Conservation (phyloP, 345 rosid genomes). For the rapeseed (Brassica napus) region DNA sequence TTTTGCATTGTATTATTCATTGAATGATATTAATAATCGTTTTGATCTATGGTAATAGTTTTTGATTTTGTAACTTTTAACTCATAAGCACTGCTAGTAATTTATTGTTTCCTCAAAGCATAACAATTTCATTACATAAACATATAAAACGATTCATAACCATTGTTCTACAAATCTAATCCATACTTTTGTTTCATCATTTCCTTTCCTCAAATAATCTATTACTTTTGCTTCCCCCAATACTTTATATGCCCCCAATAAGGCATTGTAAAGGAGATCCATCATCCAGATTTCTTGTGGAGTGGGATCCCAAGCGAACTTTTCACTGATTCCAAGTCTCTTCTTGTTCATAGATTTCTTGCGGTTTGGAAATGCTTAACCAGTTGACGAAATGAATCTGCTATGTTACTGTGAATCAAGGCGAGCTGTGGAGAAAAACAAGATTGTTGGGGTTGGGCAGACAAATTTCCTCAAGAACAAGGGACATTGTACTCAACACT, state of each 20-base stretch:
- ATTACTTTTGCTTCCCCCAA: neutral
- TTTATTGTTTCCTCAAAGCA: neutral
- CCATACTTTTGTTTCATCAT: neutral
- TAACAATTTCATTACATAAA: neutral
- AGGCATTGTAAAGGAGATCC: neutral
- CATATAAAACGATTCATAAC: neutral
- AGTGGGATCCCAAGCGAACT: neutral
- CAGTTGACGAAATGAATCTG: too few species aligned
- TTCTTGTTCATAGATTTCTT: neutral
- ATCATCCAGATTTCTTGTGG: neutral
- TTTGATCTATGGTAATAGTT: too few species aligned
- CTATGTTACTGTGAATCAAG: too few species aligned
- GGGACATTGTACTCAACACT: neutral
- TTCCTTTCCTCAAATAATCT: neutral
- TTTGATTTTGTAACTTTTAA: too few species aligned
- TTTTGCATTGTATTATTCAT: too few species aligned
- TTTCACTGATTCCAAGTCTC: neutral
- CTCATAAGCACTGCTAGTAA: too few species aligned
- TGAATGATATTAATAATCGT: too few species aligned
- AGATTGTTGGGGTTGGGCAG: too few species aligned
- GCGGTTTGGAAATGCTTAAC: neutral
- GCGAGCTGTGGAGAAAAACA: too few species aligned
- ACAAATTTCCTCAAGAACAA: neutral
- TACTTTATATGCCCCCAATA: too few species aligned
- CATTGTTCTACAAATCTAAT: neutral